A percentile compares a stretch with the other conserved stretches of the same genome.
Conservation (phyloP, 139 green algal species). For the Desmodesmus armatus region DNA sequence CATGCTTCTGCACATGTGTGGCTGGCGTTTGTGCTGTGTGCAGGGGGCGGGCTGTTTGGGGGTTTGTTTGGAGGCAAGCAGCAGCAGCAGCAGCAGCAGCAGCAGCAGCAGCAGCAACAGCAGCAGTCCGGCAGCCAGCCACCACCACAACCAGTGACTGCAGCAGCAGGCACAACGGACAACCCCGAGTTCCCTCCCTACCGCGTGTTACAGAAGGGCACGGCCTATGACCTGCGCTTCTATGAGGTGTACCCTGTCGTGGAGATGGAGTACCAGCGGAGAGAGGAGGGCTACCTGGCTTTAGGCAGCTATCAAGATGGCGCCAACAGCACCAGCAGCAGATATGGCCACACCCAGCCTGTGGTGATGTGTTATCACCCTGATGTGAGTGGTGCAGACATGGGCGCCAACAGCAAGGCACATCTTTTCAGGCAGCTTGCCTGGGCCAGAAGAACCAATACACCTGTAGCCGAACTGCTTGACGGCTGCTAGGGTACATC, state of each 20-base stretch:
- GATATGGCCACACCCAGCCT: constrained; percentile 69
- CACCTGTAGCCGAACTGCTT: too few species aligned
- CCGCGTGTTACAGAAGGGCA: too few species aligned
- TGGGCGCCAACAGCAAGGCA: too few species aligned
- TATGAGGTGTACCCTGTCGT: constrained; percentile 70
- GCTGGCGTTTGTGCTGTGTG: background rate
- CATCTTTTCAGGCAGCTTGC: too few species aligned
- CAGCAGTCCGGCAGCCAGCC: background rate
- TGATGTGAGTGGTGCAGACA: constrained; percentile 45
- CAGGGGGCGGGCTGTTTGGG: background rate
- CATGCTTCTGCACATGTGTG: too few species aligned
- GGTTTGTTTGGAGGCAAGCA: background rate
- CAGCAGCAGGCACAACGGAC: background rate
- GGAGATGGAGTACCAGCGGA: constrained; percentile 61
- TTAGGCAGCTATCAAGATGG: constrained; percentile 74
- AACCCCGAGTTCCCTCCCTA: background rate
- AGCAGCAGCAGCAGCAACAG: constrained; percentile 19
- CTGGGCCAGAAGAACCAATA: too few species aligned
- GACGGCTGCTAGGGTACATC: too few species aligned
- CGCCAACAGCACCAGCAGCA: constrained; percentile 50
- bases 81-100: constrained; percentile 22
- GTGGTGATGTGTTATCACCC: constrained; percentile 73
- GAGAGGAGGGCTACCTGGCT: constrained; percentile 68
- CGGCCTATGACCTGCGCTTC: constrained; percentile 40
- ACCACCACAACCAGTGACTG: background rate